Evolutionary conservation across 2,329 filamentous ascomycete genomes (phyloP), one percentile per base, ranked within the genome.

Genomic region (Ceratocystis cubensis): DNA sequence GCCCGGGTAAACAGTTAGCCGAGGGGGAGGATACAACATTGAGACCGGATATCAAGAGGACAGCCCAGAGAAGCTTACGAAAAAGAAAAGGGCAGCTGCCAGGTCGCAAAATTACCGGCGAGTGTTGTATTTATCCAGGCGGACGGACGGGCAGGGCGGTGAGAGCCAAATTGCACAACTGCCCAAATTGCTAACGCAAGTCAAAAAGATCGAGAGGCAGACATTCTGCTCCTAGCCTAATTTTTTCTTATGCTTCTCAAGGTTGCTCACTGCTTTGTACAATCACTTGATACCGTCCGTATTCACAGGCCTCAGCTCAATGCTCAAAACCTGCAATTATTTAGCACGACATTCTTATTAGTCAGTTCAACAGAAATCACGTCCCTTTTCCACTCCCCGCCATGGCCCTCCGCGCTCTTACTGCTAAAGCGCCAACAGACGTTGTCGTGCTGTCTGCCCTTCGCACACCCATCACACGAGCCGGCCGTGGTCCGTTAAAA

Each of bases 381-480:
- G 6, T 1, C 22, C n/a, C 20, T 28, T 53, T 28, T 56, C 46
- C 15, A 25, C 41, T 28, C 6, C 1, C 10, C 33, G 44, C 22
- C 37, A 65, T 65, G 63, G 28, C 63, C 7, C 50, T 65, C 1
- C 63, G 63, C 13, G 37, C 63, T 48, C 63, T 65, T n/a, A 59
- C 63, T 8, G 30, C 63, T 17, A 65, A 65, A 44, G 37, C 50
- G 33, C 63, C 63, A 13, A 33, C 63, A 8, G 94, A 99, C 80
- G 83, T 99, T 65, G 94, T 99, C 75, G 96, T 97, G 74, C 97
- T 94, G 8, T 84, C 95, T 68, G 92, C 93, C 33, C 81, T 92
- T 72, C 89, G 94, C 66, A 96, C 93, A 30, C 91, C 94, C 0
- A 82, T 99, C 69, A 82, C 88, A 73, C 96, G 96, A 79, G 91